A percentile compares a stretch with the other conserved stretches of the same genome.
phyloP scores from a whole-genome alignment of 1,284 basidiomycete species.

The Sparassis latifolia region DNA sequence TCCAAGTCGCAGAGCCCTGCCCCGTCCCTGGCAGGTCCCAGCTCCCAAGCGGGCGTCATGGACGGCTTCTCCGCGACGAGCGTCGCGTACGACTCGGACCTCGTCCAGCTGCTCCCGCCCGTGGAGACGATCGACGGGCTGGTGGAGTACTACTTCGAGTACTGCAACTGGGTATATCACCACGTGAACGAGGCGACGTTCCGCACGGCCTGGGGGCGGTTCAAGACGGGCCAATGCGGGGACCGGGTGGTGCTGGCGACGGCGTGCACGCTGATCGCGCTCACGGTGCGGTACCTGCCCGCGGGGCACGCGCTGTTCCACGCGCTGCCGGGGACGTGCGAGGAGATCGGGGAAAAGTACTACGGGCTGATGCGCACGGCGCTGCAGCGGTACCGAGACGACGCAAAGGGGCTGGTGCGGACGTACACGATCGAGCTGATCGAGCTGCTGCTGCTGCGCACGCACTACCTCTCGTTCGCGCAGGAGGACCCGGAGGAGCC shows the following conservation, averaged over 20 bases:
- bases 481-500: conserved; percentile 75
- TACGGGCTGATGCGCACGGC: conserved; percentile 61
- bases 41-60: too few species aligned
- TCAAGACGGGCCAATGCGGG: conserved; percentile 55
- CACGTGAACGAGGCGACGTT: conserved; percentile 64
- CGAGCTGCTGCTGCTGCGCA: conserved; percentile 61
- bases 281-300: conserved; percentile 67
- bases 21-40: too few species aligned
- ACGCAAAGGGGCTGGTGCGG: conserved; percentile 27
- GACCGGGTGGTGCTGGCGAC: conserved; percentile 67
- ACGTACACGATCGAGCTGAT: conserved; percentile 70
- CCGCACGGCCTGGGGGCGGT: conserved; percentile 58
- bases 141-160: conserved; percentile 71
- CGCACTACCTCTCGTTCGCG: conserved; percentile 62
- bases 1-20: too few species aligned
- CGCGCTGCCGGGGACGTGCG: conserved; percentile 38
- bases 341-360: conserved; percentile 55
- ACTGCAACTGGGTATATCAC: conserved; percentile 80
- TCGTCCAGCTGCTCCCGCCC: conserved; percentile 58
- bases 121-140: conserved; percentile 64
- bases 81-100: conserved; percentile 52
- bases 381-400: conserved; percentile 55
- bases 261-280: conserved; percentile 63
- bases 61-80: background rate
- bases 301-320: conserved; percentile 51